Evolutionary conservation across 106 monocot species (phyloP).

Genomic region (Amphibolis antarctica): DNA sequence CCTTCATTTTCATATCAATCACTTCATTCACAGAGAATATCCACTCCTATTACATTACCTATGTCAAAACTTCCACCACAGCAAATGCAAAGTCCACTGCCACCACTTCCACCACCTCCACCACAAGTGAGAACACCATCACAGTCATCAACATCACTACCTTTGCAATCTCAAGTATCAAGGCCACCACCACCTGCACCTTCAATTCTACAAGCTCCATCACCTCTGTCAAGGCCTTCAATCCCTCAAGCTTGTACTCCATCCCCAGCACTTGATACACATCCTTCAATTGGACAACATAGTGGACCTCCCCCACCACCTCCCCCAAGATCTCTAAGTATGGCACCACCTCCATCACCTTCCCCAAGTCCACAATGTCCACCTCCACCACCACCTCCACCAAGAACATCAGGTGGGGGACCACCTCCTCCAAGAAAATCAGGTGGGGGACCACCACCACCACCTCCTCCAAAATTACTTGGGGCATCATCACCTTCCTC

Average conservation of each 20-base stretch:
- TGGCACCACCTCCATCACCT: conserved; percentile 8
- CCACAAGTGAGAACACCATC: neutral
- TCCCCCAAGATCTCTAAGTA: neutral
- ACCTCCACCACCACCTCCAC: conserved; percentile 20
- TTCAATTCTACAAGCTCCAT: neutral
- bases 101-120: conserved; percentile 6
- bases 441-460: conserved; percentile 16
- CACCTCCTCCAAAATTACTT: conserved; percentile 13
- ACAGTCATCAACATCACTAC: conserved; percentile 1
- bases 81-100: neutral
- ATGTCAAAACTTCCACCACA: neutral
- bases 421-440: conserved; percentile 12
- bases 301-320: conserved; percentile 13
- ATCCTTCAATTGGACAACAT: too few relatives aligned
- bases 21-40: too few relatives aligned
- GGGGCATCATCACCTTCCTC: conserved; percentile 14
- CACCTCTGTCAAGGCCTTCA: too few relatives aligned
- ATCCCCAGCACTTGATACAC: too few relatives aligned
- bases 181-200: conserved; percentile 6
- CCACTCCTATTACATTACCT: neutral
- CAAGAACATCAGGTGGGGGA: neutral
- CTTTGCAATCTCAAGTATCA: neutral
- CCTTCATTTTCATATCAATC: neutral
- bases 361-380: neutral
- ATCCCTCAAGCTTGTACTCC: too few relatives aligned